Conservation (phyloP, 768 basidiomycete genomes). For the Rhodotorula diobovata region DNA sequence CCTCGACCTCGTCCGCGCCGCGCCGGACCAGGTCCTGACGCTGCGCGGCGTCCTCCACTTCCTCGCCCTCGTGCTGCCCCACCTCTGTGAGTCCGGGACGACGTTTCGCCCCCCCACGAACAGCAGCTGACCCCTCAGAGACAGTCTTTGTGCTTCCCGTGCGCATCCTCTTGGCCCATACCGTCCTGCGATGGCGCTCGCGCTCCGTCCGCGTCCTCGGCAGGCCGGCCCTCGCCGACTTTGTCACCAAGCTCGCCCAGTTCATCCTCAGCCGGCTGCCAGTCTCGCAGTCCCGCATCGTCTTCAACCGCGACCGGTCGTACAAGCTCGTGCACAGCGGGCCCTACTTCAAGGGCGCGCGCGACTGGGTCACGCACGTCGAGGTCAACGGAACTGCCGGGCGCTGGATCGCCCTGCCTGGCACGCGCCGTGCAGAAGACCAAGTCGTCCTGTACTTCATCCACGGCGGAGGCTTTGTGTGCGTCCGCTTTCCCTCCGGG, state of each 20-base stretch:
- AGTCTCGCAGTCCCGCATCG: slow-evolving; percentile 10
- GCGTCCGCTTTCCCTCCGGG: neutral
- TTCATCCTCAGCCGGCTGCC: neutral
- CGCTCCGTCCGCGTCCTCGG: slow-evolving; percentile 6
- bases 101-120: neutral
- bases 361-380: slow-evolving; percentile 13
- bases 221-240: neutral
- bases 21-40: slow-evolving; percentile 13
- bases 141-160: slow-evolving; percentile 19
- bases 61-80: slow-evolving; percentile 12
- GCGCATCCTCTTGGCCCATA: neutral
- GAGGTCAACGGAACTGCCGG: slow-evolving; percentile 27
- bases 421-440: slow-evolving; percentile 14
- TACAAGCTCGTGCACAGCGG: neutral
- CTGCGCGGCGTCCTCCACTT: slow-evolving; percentile 10
- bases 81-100: neutral
- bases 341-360: neutral
- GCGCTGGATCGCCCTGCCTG: slow-evolving; percentile 28
- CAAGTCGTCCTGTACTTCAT: slow-evolving; percentile 27
- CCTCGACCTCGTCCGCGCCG: slow-evolving; percentile 6
- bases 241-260: slow-evolving; percentile 8
- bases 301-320: slow-evolving; percentile 9
- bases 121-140: neutral
- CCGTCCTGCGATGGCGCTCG: slow-evolving; percentile 6
- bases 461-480: slow-evolving; percentile 15